Evolutionary conservation across 345 rosid genomes (phyloP).

Genomic region (Citrus sinensis): DNA sequence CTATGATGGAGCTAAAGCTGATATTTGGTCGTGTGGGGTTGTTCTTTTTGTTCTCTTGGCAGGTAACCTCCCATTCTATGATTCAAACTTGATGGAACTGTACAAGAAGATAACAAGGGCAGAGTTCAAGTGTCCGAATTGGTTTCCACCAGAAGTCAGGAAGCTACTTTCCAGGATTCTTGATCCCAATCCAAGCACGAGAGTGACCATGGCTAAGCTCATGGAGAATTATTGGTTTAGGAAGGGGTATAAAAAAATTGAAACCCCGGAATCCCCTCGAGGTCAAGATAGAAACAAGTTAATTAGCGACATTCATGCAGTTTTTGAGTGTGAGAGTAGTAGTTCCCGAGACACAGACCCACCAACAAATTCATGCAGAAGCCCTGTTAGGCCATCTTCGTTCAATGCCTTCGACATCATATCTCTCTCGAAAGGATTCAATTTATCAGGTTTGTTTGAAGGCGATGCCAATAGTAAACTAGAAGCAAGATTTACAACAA

Average conservation of each 20-base stretch:
- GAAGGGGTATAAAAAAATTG: slow-evolving; percentile 54
- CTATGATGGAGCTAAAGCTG: slow-evolving; percentile 76
- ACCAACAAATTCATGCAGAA: background rate
- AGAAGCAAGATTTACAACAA: slow-evolving; percentile 53
- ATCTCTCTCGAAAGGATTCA: slow-evolving; percentile 73
- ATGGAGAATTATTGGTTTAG: slow-evolving; percentile 67
- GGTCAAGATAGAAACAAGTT: slow-evolving; percentile 19
- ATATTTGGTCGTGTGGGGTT: slow-evolving; percentile 89
- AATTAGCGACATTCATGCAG: slow-evolving; percentile 40
- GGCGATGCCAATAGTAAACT: slow-evolving; percentile 26
- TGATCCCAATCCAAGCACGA: slow-evolving; percentile 56
- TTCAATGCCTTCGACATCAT: slow-evolving; percentile 85
- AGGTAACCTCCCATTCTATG: slow-evolving; percentile 73
- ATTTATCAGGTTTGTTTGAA: slow-evolving; percentile 76
- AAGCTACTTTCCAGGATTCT: slow-evolving; percentile 73
- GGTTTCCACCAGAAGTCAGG: slow-evolving; percentile 66
- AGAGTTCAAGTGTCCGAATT: slow-evolving; percentile 68
- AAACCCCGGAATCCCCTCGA: slow-evolving; percentile 36
- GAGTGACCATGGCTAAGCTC: slow-evolving; percentile 54
- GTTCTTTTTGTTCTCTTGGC: slow-evolving; percentile 70
- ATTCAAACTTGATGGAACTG: slow-evolving; percentile 63
- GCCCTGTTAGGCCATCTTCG: slow-evolving; percentile 32
- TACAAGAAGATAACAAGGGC: slow-evolving; percentile 62
- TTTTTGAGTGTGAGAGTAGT: slow-evolving; percentile 26
- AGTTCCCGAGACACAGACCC: background rate